Conservation (phyloP, 2,329 filamentous ascomycete genomes). For the Trichoderma harzianum region DNA sequence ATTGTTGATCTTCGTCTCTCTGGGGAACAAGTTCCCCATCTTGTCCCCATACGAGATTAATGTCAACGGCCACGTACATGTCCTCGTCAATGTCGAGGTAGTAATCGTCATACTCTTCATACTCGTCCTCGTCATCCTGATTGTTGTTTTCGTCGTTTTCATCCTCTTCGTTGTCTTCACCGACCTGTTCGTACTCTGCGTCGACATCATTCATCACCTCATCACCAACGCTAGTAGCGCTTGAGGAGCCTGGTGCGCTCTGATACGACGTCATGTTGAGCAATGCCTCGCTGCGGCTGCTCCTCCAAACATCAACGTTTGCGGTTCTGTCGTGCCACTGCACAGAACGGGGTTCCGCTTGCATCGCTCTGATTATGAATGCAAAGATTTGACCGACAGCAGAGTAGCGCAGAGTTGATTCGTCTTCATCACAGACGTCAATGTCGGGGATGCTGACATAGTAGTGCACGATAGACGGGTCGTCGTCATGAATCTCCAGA, state of each 20-base stretch:
- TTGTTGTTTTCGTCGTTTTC: not conserved
- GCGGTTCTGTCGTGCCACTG: constrained; percentile 30
- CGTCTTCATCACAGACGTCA: not conserved
- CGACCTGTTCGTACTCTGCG: not conserved
- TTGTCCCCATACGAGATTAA: not conserved
- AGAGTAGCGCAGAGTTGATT: constrained; percentile 33
- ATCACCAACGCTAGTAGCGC: not conserved
- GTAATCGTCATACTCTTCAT: not conserved
- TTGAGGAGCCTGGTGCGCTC: not conserved
- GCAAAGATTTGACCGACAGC: constrained; percentile 40
- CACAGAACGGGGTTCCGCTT: constrained; percentile 23
- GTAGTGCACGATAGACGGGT: constrained; percentile 25
- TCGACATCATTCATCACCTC: not conserved
- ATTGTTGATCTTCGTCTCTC: not conserved
- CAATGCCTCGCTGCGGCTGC: constrained; percentile 27
- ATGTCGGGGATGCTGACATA: not conserved
- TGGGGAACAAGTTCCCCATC: not conserved
- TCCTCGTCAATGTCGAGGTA: not conserved
- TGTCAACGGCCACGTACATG: not conserved
- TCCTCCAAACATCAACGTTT: constrained; percentile 32
- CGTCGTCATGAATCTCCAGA: constrained; percentile 32
- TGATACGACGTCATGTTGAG: not conserved
- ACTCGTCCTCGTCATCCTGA: not conserved
- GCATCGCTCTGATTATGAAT: constrained; percentile 36
- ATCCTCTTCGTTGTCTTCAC: not conserved